Conservation (phyloP, 495 filamentous ascomycete genomes). For the Penicillium salamii region DNA sequence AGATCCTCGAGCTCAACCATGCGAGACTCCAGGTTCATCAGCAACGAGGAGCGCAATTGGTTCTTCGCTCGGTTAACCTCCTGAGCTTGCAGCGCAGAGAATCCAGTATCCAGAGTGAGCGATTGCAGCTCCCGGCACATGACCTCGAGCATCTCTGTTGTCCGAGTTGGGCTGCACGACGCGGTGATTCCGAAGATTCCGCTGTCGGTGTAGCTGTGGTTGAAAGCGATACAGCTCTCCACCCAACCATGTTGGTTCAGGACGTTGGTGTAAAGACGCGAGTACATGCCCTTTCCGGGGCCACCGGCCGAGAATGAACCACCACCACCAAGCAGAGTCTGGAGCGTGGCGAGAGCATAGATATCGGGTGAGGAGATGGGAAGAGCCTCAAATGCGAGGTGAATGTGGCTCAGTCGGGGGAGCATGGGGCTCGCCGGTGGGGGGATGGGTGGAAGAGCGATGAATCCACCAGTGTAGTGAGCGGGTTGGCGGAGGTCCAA, state of each 20-base stretch:
- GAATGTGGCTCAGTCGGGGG: constrained; percentile 84
- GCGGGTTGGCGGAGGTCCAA: constrained; percentile 63
- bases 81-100: constrained; percentile 60
- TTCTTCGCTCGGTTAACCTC: constrained; percentile 99
- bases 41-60: constrained; percentile 80
- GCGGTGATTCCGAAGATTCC: constrained; percentile 93
- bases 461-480: constrained; percentile 91
- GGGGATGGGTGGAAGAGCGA: constrained; percentile 76
- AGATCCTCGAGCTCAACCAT: constrained; percentile 99
- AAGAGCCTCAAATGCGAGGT: constrained; percentile 93
- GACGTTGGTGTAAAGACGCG: constrained; percentile 92
- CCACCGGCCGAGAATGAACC: constrained; percentile 98
- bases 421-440: constrained; percentile 71
- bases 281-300: constrained; percentile 98
- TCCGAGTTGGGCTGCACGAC: constrained; percentile 72
- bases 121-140: constrained; percentile 87
- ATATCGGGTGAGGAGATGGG: constrained; percentile 88
- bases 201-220: constrained; percentile 93
- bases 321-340: constrained; percentile 92
- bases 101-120: constrained; percentile 69
- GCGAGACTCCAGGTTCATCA: constrained; percentile 96
- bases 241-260: constrained; percentile 97
- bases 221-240: constrained; percentile 91
- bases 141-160: constrained; percentile 79
- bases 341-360: constrained; percentile 93